Percentiles rank a stretch among this genome's conserved stretches.
phyloP scores from a whole-genome alignment of 192 early-diverging fungal species.

The Obelidium mucronatum region DNA sequence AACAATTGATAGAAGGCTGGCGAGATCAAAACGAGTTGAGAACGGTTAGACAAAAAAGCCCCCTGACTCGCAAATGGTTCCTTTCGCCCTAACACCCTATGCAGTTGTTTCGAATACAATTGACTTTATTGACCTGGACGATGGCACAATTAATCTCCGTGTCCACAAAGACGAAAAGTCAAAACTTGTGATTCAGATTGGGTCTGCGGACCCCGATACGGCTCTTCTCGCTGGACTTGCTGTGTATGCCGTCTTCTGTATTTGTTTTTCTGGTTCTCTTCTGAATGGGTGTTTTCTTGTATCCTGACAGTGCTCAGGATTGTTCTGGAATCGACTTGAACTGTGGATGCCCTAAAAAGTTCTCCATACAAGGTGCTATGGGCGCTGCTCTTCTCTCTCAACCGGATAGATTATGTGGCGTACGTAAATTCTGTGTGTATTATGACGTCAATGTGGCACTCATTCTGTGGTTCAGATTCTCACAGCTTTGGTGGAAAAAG shows the following conservation, averaged over 20 bases:
- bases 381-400: constrained; percentile 88
- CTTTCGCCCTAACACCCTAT: neutral
- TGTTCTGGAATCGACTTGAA: constrained; percentile 94
- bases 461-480: constrained; percentile 15
- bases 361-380: constrained; percentile 94
- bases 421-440: constrained; percentile 39
- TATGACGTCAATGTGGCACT: neutral
- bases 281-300: constrained; percentile 8
- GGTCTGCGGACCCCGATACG: constrained; percentile 84
- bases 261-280: constrained; percentile 86
- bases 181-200: constrained; percentile 89
- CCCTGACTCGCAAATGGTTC: neutral
- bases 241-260: constrained; percentile 87
- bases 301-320: constrained; percentile 70
- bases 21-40: constrained; percentile 72
- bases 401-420: constrained; percentile 79
- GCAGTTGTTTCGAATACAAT: constrained; percentile 67
- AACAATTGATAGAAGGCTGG: constrained; percentile 86
- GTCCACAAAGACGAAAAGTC: constrained; percentile 81
- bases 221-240: constrained; percentile 85
- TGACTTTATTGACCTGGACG: constrained; percentile 71
- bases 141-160: constrained; percentile 69
- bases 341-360: constrained; percentile 97
- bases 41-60: constrained; percentile 63
- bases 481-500: constrained; percentile 68